A percentile compares a stretch with the other conserved stretches of the same genome.
These are phyloP conservation scores for Gaillardinia entomophila DNA, from an alignment of 805 yeast genomes.

Conservation along the genomic window DNA sequence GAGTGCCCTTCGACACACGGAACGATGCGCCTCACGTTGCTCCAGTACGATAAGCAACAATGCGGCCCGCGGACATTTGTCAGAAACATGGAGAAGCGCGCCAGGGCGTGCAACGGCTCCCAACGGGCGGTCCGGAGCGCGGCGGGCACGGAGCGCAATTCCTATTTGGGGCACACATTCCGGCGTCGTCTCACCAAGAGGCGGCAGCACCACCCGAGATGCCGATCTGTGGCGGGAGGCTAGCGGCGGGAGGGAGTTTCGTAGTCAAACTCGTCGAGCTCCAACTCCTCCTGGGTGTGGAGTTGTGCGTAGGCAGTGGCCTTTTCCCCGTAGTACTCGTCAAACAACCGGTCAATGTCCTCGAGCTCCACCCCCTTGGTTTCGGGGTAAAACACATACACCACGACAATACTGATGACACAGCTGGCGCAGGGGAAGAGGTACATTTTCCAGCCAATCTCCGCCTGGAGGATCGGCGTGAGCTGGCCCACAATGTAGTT, in stretches of 20 bases:
- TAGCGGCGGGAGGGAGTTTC: constrained; percentile 5
- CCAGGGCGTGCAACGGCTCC: constrained; percentile 1
- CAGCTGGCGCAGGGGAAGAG: constrained; percentile 36
- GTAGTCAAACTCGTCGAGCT: constrained; percentile 20
- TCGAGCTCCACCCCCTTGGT: constrained; percentile 41
- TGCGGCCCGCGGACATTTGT: no score
- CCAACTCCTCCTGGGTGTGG: constrained; percentile 9
- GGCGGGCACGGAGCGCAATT: background rate
- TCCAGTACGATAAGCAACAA: no score
- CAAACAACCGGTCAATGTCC: constrained; percentile 34
- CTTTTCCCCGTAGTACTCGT: constrained; percentile 21
- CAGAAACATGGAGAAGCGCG: constrained; percentile 2
- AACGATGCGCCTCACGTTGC: no score
- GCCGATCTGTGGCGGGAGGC: background rate
- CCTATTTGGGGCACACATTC: no score
- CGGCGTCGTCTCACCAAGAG: no score
- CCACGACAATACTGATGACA: constrained; percentile 27
- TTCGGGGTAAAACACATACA: constrained; percentile 34
- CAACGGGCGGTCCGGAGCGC: constrained; percentile 1
- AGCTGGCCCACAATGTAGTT: constrained; percentile 41
- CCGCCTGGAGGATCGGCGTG: constrained; percentile 36
- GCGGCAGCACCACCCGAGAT: background rate
- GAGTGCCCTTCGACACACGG: no score
- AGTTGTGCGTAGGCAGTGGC: constrained; percentile 7
- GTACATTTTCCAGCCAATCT: constrained; percentile 37